These are phyloP conservation scores for Pseudogymnoascus sp. DNA, from an alignment of 2,329 filamentous ascomycete species.

Conservation along the genomic window DNA sequence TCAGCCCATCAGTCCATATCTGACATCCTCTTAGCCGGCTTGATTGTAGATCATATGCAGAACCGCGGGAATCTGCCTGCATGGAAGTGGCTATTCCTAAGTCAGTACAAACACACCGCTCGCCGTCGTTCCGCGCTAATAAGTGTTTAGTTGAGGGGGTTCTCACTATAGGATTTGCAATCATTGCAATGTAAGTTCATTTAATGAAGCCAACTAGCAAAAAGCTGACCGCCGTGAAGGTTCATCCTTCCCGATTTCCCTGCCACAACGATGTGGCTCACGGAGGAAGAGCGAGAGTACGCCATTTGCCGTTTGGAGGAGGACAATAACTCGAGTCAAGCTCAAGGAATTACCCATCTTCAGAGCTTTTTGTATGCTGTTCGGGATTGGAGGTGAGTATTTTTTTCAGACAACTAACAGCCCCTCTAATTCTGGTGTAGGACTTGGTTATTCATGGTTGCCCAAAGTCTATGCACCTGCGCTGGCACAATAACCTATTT, in stretches of 20 bases:
- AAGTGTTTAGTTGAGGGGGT: conserved; percentile 12
- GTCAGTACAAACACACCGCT: conserved; percentile 2
- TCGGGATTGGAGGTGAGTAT: conserved; percentile 9
- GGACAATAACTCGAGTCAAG: conserved; percentile 6
- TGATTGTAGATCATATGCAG: conserved; percentile 17
- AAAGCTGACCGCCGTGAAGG: conserved; percentile 19
- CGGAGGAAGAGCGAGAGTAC: conserved; percentile 5
- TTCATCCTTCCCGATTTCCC: conserved; percentile 13
- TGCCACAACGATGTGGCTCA: conserved; percentile 11
- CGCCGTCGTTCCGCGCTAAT: not conserved
- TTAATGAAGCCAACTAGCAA: not conserved
- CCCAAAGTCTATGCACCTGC: conserved; percentile 8
- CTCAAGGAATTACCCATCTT: not conserved
- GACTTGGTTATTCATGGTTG: conserved; percentile 9
- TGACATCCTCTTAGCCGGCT: conserved; percentile 11
- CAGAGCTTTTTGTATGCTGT: not conserved
- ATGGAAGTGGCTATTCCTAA: conserved; percentile 33
- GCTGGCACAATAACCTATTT: conserved; percentile 10
- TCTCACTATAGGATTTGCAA: conserved; percentile 9
- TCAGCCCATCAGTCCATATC: not conserved
- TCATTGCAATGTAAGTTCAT: conserved; percentile 28
- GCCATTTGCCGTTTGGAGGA: conserved; percentile 9
- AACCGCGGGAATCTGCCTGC: conserved; percentile 34
- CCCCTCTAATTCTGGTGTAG: not conserved
- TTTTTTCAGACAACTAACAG: not conserved